Conservation (phyloP, 1,284 basidiomycete species). For the Microbotryum intermedium region DNA sequence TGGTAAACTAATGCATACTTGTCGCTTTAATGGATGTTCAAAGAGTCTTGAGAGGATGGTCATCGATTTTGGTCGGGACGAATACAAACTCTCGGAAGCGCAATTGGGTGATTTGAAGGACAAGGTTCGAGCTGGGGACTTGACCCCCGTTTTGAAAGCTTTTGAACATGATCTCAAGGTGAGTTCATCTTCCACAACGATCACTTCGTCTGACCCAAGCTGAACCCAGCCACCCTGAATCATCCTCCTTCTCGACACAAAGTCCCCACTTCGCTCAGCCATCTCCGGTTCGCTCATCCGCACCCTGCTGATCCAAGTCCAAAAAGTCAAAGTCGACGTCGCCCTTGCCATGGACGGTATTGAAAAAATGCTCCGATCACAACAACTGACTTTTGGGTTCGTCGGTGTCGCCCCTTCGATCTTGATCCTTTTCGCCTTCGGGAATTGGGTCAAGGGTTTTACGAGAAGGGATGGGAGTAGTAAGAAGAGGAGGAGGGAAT, state of each 20-base stretch:
- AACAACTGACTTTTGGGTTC: conserved; percentile 94
- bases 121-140: conserved; percentile 68
- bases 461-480: conserved; percentile 16
- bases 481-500: conserved; percentile 39
- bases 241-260: background rate
- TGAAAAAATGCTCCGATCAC: conserved; percentile 85
- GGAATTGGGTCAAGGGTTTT: conserved; percentile 44
- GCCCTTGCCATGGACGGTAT: conserved; percentile 76
- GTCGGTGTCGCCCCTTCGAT: conserved; percentile 91
- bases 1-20: no score
- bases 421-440: conserved; percentile 56
- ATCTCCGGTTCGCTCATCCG: conserved; percentile 74
- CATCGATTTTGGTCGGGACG: conserved; percentile 70
- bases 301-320: conserved; percentile 83
- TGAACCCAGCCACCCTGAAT: background rate
- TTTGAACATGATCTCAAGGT: conserved; percentile 86
- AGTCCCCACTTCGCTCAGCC: conserved; percentile 68
- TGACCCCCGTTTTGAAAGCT: conserved; percentile 76
- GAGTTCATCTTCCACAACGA: conserved; percentile 12
- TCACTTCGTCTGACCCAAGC: background rate
- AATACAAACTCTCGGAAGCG: conserved; percentile 53
- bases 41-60: conserved; percentile 92
- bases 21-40: background rate
- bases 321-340: conserved; percentile 95
- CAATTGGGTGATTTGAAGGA: conserved; percentile 58